Percentiles rank a stretch among this genome's conserved stretches.
Conservation (phyloP, 1,284 basidiomycete genomes). For the Fomitopsis betulina region DNA sequence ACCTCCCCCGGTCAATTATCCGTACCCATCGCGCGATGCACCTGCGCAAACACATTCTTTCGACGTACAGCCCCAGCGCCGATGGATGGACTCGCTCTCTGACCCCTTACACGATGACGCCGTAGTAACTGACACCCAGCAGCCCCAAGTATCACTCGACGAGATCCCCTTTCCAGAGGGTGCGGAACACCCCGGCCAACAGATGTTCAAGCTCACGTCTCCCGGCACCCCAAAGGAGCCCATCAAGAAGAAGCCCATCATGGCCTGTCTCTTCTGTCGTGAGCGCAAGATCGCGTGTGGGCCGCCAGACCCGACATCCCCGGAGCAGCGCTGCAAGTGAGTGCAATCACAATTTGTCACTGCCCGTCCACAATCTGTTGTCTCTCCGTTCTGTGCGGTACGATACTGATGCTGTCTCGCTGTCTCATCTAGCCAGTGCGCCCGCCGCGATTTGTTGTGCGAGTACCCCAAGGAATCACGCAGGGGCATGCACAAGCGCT, state of each 20-base stretch:
- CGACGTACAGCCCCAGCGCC: background rate
- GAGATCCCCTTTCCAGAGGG: slow-evolving; percentile 7
- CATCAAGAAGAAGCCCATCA: slow-evolving; percentile 31
- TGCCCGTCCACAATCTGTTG: background rate
- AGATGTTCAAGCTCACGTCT: slow-evolving; percentile 22
- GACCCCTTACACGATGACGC: background rate
- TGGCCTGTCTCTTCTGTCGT: slow-evolving; percentile 36
- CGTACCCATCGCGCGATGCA: slow-evolving; percentile 12
- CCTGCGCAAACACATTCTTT: background rate
- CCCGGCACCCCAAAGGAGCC: slow-evolving; percentile 11
- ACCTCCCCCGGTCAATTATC: slow-evolving; percentile 12
- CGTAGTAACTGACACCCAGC: background rate
- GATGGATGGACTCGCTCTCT: background rate
- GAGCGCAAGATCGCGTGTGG: slow-evolving; percentile 37
- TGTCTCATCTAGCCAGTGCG: slow-evolving; percentile 37
- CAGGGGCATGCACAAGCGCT: slow-evolving; percentile 46
- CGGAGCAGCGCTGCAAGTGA: slow-evolving; percentile 31
- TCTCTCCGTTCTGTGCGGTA: background rate
- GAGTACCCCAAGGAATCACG: slow-evolving; percentile 49
- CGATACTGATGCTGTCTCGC: background rate
- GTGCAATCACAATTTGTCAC: slow-evolving; percentile 9
- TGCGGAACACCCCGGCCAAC: slow-evolving; percentile 18
- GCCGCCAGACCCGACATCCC: slow-evolving; percentile 25
- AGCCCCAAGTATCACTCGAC: slow-evolving; percentile 8
- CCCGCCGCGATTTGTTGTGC: slow-evolving; percentile 41